Evolutionary conservation across 2,329 filamentous ascomycete genomes (phyloP).

Genomic region (Blastomyces parvus): DNA sequence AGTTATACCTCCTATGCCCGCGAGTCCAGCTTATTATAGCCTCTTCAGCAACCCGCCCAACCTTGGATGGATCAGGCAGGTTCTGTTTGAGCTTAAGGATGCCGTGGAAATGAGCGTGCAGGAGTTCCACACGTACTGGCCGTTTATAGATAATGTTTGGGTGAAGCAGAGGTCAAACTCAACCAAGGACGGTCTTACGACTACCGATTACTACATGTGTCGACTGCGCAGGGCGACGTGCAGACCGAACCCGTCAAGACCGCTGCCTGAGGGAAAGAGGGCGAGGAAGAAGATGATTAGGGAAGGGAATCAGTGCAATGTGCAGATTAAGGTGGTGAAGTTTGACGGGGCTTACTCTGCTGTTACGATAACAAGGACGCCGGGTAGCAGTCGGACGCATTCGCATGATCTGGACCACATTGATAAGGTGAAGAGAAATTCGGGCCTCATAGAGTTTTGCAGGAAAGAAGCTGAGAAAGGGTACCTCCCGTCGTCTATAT

Average conservation of each 20-base stretch:
- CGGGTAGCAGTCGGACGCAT: slow-evolving; percentile 33
- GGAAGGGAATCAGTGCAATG: slow-evolving; percentile 40
- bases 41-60: slow-evolving; percentile 37
- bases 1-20: slow-evolving; percentile 1
- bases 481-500: slow-evolving; percentile 42
- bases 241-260: slow-evolving; percentile 33
- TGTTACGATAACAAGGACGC: slow-evolving; percentile 36
- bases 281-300: slow-evolving; percentile 36
- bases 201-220: slow-evolving; percentile 41
- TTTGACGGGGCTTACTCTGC: slow-evolving; percentile 36
- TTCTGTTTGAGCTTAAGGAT: slow-evolving; percentile 39
- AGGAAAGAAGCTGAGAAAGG: slow-evolving; percentile 38
- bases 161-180: slow-evolving; percentile 38
- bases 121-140: slow-evolving; percentile 41
- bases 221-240: slow-evolving; percentile 34
- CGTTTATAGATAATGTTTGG: slow-evolving; percentile 44
- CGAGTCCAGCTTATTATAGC: slow-evolving; percentile 18
- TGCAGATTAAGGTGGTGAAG: slow-evolving; percentile 40
- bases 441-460: slow-evolving; percentile 40
- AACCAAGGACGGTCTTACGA: slow-evolving; percentile 34
- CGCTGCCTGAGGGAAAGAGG: slow-evolving; percentile 38
- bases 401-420: slow-evolving; percentile 41
- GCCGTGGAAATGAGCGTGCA: slow-evolving; percentile 38
- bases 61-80: slow-evolving; percentile 34
- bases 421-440: slow-evolving; percentile 41